These are phyloP conservation scores for Apiospora marii DNA, from an alignment of 2,329 filamentous ascomycete species.

Conservation along the genomic window DNA sequence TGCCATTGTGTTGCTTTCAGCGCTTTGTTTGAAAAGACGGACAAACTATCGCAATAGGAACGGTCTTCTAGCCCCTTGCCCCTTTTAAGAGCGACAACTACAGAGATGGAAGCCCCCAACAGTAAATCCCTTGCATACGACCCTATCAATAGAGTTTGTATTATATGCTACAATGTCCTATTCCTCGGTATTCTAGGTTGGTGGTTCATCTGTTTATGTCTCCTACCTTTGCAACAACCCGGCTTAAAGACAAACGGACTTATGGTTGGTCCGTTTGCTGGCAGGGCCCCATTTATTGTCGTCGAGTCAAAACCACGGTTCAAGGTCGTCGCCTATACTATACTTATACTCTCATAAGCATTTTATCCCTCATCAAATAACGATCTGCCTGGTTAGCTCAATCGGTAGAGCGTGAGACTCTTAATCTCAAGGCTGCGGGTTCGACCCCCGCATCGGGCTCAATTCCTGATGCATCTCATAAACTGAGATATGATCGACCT, in stretches of 20 bases:
- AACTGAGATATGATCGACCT: not conserved
- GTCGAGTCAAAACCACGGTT: not conserved
- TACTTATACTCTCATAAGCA: not conserved
- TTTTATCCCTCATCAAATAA: not conserved
- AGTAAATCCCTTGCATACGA: not conserved
- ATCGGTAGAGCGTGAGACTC: constrained; percentile 77
- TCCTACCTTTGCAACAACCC: not conserved
- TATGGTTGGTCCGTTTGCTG: not conserved
- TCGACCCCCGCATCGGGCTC: constrained; percentile 53
- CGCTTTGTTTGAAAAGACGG: no score
- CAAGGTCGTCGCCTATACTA: not conserved
- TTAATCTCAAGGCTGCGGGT: constrained; percentile 49
- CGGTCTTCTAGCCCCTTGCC: not conserved
- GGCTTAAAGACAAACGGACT: not conserved
- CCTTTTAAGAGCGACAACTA: not conserved
- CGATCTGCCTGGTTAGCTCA: constrained; percentile 64
- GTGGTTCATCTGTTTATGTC: not conserved
- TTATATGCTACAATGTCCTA: not conserved
- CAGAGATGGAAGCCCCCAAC: no score
- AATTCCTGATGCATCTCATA: constrained; percentile 37
- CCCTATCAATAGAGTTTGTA: not conserved
- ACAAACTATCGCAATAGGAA: no score
- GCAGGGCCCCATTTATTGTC: not conserved
- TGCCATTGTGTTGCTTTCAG: no score
- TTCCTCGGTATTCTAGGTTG: not conserved